Base-by-base conservation (phyloP, 1,284 basidiomycete genomes). In the Schizophyllum commune region DNA sequence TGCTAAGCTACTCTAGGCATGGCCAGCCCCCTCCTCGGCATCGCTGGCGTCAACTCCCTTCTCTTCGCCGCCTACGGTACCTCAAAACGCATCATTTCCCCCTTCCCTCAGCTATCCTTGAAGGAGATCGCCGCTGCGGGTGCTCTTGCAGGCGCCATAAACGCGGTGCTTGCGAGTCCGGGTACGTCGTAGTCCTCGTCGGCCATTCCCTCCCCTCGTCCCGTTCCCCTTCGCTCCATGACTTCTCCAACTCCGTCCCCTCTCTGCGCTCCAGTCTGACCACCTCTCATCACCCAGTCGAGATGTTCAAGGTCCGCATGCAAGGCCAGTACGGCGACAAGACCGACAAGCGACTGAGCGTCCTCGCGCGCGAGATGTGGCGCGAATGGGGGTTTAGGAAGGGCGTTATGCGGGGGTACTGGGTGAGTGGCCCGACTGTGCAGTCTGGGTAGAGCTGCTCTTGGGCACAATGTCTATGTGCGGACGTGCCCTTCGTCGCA, bases 221-320 rank as follows among this genome's bases (percentile, higher is more conserved):
- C 7, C 34, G 34, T 13, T 39, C 34, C 34, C 34, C 13, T 39
- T 6, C 34, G 6, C 13, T 39, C 34, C 34, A 7, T 6, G 34
- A 7, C 34, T 13, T 39, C 34, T 13, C 13, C 34, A 39, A 7
- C 7, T 13, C 34, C 13, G 6, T 52, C 9, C 52, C 6, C 15
- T 34, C 9, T 19, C 33, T 22, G 15, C 52, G 47, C 17, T 19
- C 22, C 22, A 15, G 9, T 15, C 9, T 58, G 13, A 57, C 22
- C 47, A 54, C 11, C 54, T 63, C 32, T 32, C 52, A 6, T 39
- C 52, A 54, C 47, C 19, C 64, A 91, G 90, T 92, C 59, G 91
- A 92, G 72, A 90, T 92, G 88, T 91, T 91, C 74, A 93, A 95
- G 76, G 93, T 98, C 56, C 85, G 93, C n/a, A 97, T 98, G 95